Percentiles rank a stretch among this genome's conserved stretches.
phyloP scores from a whole-genome alignment of 129 eudicot genomes.

The Helianthus annuus region HanXRQr2.0-SUNRISE NC_035439.2:139699681-139700180 shows the following conservation, averaged over 20 bases:
- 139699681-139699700: neutral
- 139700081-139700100: conserved; percentile 64
- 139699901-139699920: conserved; percentile 89
- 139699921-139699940: conserved; percentile 90
- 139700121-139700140: conserved; percentile 81
- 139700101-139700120: conserved; percentile 53
- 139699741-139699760: conserved; percentile 87
- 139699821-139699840: conserved; percentile 91
- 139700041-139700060: conserved; percentile 82
- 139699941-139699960: conserved; percentile 83
- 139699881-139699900: conserved; percentile 94
- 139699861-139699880: conserved; percentile 79
- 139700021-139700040: conserved; percentile 93
- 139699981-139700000: conserved; percentile 98
- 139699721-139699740: conserved; percentile 84
- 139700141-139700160: conserved; percentile 80
- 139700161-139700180: conserved; percentile 68
- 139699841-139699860: conserved; percentile 61
- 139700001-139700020: conserved; percentile 83
- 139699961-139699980: conserved; percentile 95
- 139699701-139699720: conserved; percentile 94
- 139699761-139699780: conserved; percentile 89
- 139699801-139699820: conserved; percentile 77
- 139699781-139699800: conserved; percentile 72
- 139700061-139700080: conserved; percentile 57